Evolutionary conservation across 106 monocot species (phyloP), one percentile per base, ranked within the genome.

Genomic region (Posidonia australis): DNA sequence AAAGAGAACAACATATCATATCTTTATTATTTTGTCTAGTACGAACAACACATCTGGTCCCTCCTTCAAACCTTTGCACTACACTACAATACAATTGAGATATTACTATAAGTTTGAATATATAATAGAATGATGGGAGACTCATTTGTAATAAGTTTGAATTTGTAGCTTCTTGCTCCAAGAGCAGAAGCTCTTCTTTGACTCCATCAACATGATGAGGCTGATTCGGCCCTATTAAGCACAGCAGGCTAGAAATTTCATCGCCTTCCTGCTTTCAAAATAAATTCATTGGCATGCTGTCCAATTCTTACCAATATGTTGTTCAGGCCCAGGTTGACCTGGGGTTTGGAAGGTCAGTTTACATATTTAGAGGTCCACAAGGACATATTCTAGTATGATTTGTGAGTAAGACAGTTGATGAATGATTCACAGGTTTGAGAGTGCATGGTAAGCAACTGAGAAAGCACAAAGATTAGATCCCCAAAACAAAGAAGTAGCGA

Each of bases 301-400:
- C 71, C 3, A 72, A 60, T 65, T 79, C 89, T 13, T 89, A 79
- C 71, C 45, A 79, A 18, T 61, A 72, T 49, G 45, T 76, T 46
- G 84, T 89, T 22, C 69, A 56, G 28, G 88, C 88, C 18, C 84
- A 84, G 68, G 79, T 88, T 71, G 88, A 88, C 44, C 77, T 89
- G 82, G 82, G 79, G 68, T 44, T 81, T 23, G 89, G 89, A 69
- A 88, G 84, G 88, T 88, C 27, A 75, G 69, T 23, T 70, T 46
- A 19, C 53, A 2, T 9, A 68, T 31, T 32, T 48, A 11, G 16
- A 59, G 22, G 54, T 65, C 10, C 18, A 12, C 6, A 30, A 31
- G 12, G 19, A n/a, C 22, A 43, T 54, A 24, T 42, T 44, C 42
- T 23, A 16, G 11, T 52, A 54, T 56, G 54, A 3, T 56, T 16